Conservation (phyloP, 2,329 filamentous ascomycete genomes). For the Escovopsis sp. region DNA sequence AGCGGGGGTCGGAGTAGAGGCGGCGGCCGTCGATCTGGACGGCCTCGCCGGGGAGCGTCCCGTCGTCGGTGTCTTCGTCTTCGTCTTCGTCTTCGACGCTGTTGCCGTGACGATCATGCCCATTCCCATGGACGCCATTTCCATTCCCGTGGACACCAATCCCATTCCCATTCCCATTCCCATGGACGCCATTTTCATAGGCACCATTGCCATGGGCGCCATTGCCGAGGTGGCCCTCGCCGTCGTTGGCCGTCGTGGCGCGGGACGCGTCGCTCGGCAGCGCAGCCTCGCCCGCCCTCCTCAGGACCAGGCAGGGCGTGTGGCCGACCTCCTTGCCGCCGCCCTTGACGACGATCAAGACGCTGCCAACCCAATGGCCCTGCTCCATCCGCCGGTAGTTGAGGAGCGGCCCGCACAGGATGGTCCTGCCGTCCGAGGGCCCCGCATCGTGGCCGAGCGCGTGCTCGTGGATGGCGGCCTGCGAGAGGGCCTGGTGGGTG, state of each 20-base stretch:
- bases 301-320: slow-evolving; percentile 43
- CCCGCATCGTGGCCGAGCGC: not conserved
- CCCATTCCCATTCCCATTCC: too few relatives aligned
- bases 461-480: slow-evolving; percentile 19
- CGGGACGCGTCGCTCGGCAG: slow-evolving; percentile 1
- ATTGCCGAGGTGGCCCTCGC: too few relatives aligned
- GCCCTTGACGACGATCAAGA: slow-evolving; percentile 66
- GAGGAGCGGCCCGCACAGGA: slow-evolving; percentile 57
- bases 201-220: too few relatives aligned
- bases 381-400: slow-evolving; percentile 67
- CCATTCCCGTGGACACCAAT: too few relatives aligned
- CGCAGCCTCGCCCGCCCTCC: slow-evolving; percentile 21
- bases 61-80: slow-evolving; percentile 15
- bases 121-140: too few relatives aligned
- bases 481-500: slow-evolving; percentile 34
- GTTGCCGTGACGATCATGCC: too few relatives aligned
- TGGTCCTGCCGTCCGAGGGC: slow-evolving; percentile 34
- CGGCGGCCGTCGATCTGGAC: slow-evolving; percentile 22
- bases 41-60: slow-evolving; percentile 27
- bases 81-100: slow-evolving; percentile 11
- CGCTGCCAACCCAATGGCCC: slow-evolving; percentile 66
- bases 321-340: slow-evolving; percentile 43
- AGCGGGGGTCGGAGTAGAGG: slow-evolving; percentile 48
- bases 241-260: slow-evolving; percentile 6
- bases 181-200: too few relatives aligned